Evolutionary conservation across 306 rosid species (phyloP).

Genomic region (Prunus mume): DNA sequence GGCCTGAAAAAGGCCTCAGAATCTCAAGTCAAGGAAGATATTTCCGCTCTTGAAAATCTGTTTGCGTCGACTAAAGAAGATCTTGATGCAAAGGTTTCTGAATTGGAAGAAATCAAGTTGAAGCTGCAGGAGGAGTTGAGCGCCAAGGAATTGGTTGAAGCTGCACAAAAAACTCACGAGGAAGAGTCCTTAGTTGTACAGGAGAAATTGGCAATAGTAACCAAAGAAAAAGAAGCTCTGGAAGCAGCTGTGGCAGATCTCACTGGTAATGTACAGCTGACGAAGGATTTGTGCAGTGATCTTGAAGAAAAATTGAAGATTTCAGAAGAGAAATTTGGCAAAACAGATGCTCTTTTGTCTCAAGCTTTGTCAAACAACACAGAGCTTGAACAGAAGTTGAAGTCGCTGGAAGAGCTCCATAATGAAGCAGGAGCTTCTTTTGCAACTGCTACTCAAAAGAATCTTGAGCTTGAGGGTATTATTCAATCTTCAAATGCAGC

Average conservation of each 20-base stretch:
- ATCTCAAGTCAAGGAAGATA: slow-evolving; percentile 65
- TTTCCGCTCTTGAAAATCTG: slow-evolving; percentile 56
- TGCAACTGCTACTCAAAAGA: slow-evolving; percentile 60
- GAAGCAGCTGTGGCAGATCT: slow-evolving; percentile 56
- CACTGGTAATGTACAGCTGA: slow-evolving; percentile 35
- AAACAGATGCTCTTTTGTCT: slow-evolving; percentile 69
- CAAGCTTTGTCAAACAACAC: slow-evolving; percentile 61
- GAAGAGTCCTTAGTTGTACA: slow-evolving; percentile 36
- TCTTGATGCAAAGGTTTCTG: slow-evolving; percentile 52
- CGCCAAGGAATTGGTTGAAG: slow-evolving; percentile 53
- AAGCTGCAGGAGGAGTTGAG: slow-evolving; percentile 67
- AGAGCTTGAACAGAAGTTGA: slow-evolving; percentile 80
- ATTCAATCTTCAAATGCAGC: slow-evolving; percentile 53
- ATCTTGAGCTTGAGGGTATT: slow-evolving; percentile 65
- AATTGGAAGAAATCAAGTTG: slow-evolving; percentile 53
- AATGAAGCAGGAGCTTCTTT: slow-evolving; percentile 59
- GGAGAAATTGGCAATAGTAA: slow-evolving; percentile 47
- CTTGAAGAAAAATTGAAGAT: slow-evolving; percentile 65
- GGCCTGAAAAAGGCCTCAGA: slow-evolving; percentile 55
- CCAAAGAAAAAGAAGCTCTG: slow-evolving; percentile 46
- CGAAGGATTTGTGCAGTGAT: slow-evolving; percentile 50
- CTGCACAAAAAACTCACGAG: slow-evolving; percentile 46
- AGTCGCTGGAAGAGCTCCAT: slow-evolving; percentile 68
- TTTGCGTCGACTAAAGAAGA: slow-evolving; percentile 63
- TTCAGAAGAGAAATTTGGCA: slow-evolving; percentile 55